These are phyloP conservation scores for Kwoniella sp. DNA, from an alignment of 768 basidiomycete species.

Conservation along the genomic window DNA sequence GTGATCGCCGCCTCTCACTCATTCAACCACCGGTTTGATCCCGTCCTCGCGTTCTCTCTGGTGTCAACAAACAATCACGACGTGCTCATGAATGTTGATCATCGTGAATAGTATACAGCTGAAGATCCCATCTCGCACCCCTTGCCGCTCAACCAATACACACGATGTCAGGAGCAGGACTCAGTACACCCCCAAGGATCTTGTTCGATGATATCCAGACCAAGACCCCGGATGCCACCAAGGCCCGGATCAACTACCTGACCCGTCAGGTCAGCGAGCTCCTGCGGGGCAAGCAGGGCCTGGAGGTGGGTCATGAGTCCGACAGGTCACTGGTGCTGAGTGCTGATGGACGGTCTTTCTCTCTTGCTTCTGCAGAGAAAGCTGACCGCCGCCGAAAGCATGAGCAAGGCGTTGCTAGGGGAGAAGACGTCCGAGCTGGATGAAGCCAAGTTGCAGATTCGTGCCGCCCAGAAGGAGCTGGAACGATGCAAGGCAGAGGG, in stretches of 20 bases:
- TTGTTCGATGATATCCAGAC: conserved; percentile 11
- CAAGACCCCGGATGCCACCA: conserved; percentile 29
- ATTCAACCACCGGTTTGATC: no score
- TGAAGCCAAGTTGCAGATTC: not conserved
- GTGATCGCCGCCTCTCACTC: no score
- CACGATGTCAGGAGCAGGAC: not conserved
- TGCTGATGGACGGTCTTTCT: no score
- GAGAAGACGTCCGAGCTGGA: conserved; percentile 5
- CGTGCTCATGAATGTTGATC: not conserved
- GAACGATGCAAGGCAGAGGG: conserved; percentile 28
- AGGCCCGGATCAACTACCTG: conserved; percentile 29
- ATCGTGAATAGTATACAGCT: not conserved
- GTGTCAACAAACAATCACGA: conserved; percentile 12
- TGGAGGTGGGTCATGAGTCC: conserved; percentile 14
- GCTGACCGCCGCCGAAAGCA: conserved; percentile 3
- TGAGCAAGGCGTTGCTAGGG: not conserved
- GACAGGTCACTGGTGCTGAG: not conserved
- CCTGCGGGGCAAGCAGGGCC: conserved; percentile 27
- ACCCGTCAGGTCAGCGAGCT: conserved; percentile 34
- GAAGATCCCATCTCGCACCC: not conserved
- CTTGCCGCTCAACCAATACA: not conserved
- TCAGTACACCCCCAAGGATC: conserved; percentile 9
- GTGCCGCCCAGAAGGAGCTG: conserved; percentile 17
- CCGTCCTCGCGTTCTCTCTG: no score
- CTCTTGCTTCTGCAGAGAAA: conserved; percentile 3